These are phyloP conservation scores for Tulasnella sp. DNA, from an alignment of 768 basidiomycete species.

Conservation along the genomic window DNA sequence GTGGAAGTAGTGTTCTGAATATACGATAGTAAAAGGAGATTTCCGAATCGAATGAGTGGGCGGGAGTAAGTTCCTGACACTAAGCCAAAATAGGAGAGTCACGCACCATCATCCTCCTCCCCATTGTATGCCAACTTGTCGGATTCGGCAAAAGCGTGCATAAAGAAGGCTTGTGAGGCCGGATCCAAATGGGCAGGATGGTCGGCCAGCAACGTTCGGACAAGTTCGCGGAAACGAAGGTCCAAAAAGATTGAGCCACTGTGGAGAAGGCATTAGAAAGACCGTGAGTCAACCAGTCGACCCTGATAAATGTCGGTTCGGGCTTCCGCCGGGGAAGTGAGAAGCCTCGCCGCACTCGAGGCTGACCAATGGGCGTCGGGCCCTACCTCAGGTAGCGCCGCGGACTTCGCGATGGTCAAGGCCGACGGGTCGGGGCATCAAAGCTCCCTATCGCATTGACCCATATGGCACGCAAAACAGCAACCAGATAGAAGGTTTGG, in stretches of 20 bases:
- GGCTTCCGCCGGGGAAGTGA: neutral
- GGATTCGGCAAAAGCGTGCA: slow-evolving; percentile 78
- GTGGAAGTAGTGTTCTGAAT: slow-evolving; percentile 71
- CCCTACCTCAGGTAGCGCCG: neutral
- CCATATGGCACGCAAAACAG: neutral
- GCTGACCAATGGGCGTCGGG: neutral
- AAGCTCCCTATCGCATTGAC: neutral
- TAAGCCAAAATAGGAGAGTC: slow-evolving; percentile 23
- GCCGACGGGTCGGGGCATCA: neutral
- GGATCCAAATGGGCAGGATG: slow-evolving; percentile 82
- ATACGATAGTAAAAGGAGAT: neutral
- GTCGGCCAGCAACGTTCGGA: slow-evolving; percentile 69
- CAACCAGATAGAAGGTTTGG: neutral
- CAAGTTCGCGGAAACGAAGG: slow-evolving; percentile 76
- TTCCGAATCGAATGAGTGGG: slow-evolving; percentile 1
- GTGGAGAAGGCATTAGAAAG: neutral
- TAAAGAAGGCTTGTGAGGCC: slow-evolving; percentile 79
- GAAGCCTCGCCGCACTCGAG: neutral
- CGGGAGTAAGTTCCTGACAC: neutral
- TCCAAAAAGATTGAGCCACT: slow-evolving; percentile 79
- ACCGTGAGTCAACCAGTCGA: neutral
- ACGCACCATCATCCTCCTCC: slow-evolving; percentile 66
- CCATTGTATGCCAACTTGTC: slow-evolving; percentile 79
- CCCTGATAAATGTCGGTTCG: neutral
- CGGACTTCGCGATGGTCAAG: neutral